A percentile compares a stretch with the other conserved stretches of the same genome.
phyloP scores from a whole-genome alignment of 2,329 filamentous ascomycete genomes.

The Penicillium griseofulvum region DNA sequence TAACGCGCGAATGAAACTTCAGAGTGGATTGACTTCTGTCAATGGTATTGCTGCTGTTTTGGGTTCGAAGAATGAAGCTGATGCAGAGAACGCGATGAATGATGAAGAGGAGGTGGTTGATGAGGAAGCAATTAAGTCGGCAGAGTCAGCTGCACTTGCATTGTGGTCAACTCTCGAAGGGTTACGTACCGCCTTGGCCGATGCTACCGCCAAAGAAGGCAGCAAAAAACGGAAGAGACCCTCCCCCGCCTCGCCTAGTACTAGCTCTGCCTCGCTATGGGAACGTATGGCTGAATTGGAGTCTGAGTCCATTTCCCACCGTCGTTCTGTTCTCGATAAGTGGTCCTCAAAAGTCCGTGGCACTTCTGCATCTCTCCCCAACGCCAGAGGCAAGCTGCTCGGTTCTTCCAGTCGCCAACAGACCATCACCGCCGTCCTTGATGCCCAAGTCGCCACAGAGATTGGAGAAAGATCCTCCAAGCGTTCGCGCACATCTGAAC shows the following conservation, averaged over 20 bases:
- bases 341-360: constrained; percentile 80
- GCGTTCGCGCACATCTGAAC: constrained; percentile 26
- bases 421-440: constrained; percentile 44
- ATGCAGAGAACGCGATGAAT: constrained; percentile 37
- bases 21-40: constrained; percentile 80
- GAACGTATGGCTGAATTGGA: constrained; percentile 67
- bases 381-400: constrained; percentile 60
- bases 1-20: constrained; percentile 85
- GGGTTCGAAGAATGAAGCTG: constrained; percentile 30
- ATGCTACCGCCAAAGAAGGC: constrained; percentile 34
- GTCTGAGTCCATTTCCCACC: constrained; percentile 55
- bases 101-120: constrained; percentile 24
- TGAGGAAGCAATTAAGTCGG: constrained; percentile 62
- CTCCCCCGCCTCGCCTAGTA: constrained; percentile 49
- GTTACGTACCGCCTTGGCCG: constrained; percentile 40
- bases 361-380: constrained; percentile 49
- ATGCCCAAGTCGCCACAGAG: constrained; percentile 46
- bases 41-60: constrained; percentile 64
- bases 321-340: constrained; percentile 75
- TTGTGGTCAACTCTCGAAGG: constrained; percentile 70
- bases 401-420: constrained; percentile 54
- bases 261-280: constrained; percentile 68
- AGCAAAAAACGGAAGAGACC: constrained; percentile 49
- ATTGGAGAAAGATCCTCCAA: constrained; percentile 33
- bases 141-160: constrained; percentile 79